Evolutionary conservation across 2,329 filamentous ascomycete species (phyloP).

Genomic region (Gyromitra esculenta): DNA sequence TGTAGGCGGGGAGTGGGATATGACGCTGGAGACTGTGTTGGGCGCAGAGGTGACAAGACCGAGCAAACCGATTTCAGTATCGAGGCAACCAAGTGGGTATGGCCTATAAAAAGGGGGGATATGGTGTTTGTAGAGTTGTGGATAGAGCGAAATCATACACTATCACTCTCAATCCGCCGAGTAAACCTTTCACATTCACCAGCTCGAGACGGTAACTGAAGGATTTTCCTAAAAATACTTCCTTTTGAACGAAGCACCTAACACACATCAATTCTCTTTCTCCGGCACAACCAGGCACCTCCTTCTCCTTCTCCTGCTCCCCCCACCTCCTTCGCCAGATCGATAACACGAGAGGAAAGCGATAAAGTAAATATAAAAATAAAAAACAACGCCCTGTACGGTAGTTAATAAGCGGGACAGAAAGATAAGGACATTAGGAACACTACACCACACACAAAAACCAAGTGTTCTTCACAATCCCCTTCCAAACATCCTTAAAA

Average conservation of each 20-base stretch:
- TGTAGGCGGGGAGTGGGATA: conserved; percentile 66
- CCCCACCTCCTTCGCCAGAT: not conserved
- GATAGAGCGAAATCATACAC: not conserved
- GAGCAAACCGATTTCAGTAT: conserved; percentile 5
- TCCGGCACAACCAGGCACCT: not conserved
- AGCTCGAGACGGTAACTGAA: not conserved
- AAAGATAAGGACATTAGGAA: conserved; percentile 13
- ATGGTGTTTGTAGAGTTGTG: not conserved
- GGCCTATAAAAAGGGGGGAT: conserved; percentile 3
- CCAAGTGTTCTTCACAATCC: not conserved
- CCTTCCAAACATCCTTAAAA: not conserved
- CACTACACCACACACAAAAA: not conserved
- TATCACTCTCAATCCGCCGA: not conserved
- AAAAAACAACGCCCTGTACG: conserved; percentile 34
- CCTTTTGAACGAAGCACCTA: not conserved
- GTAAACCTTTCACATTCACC: not conserved
- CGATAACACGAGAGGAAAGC: not conserved
- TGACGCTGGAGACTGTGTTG: conserved; percentile 68
- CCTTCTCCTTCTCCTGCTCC: not conserved
- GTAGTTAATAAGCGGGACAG: conserved; percentile 3
- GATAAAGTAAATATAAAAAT: conserved; percentile 1
- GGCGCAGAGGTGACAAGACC: conserved; percentile 33
- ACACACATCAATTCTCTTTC: not conserved
- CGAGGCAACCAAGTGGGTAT: conserved; percentile 5
- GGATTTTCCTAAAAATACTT: not conserved